Evolutionary conservation across 2,329 filamentous ascomycete species (phyloP).

Genomic region (Diplocarpon rosae): DNA sequence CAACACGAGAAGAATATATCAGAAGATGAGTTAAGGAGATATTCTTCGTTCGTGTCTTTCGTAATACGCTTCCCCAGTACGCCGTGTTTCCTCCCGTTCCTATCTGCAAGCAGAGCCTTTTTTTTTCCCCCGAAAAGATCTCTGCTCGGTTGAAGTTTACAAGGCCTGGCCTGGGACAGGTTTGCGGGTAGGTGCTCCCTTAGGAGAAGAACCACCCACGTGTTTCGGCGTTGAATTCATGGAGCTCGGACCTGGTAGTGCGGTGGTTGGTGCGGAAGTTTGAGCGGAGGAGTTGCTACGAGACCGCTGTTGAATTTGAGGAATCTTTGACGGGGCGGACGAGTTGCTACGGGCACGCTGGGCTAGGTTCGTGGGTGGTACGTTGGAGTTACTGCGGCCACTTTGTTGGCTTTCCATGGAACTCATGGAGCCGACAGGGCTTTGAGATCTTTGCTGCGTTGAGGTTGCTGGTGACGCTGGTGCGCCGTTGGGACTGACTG

Average conservation of each 20-base stretch:
- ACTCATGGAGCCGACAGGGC: background rate
- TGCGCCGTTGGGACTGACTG: slow-evolving; percentile 13
- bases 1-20: background rate
- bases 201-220: slow-evolving; percentile 7
- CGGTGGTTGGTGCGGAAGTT: slow-evolving; percentile 13
- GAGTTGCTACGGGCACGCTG: no score
- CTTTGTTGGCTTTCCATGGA: slow-evolving; percentile 4
- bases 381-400: no score
- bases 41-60: slow-evolving; percentile 14
- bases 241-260: slow-evolving; percentile 19
- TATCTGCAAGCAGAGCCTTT: slow-evolving; percentile 4
- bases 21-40: background rate
- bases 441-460: slow-evolving; percentile 3
- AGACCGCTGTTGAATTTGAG: slow-evolving; percentile 3
- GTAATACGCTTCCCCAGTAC: slow-evolving; percentile 11
- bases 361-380: no score
- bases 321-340: no score
- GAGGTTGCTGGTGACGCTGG: slow-evolving; percentile 4
- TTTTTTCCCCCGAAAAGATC: background rate
- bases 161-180: slow-evolving; percentile 27
- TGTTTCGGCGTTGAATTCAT: slow-evolving; percentile 18
- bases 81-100: slow-evolving; percentile 4
- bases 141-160: slow-evolving; percentile 11
- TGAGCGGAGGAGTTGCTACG: slow-evolving; percentile 18
- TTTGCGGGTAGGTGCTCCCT: slow-evolving; percentile 18